phyloP scores from a whole-genome alignment of 148 eudicot species.

The Vaccinium corymbosum region DNA sequence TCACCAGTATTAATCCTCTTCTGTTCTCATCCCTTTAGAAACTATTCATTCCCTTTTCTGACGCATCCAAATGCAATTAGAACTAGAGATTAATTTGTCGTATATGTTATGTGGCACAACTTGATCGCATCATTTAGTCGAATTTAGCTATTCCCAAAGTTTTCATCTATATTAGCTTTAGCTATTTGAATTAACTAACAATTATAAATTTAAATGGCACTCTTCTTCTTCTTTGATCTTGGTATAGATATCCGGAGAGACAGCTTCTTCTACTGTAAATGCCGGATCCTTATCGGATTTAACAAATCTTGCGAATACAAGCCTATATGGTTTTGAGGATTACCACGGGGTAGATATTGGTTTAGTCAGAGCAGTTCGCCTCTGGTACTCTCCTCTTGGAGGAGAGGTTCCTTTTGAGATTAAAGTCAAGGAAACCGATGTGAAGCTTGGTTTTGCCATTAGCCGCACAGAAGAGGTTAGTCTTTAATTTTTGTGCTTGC shows the following conservation, averaged over 20 bases:
- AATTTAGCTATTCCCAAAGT: background rate
- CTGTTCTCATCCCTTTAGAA: background rate
- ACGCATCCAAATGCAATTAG: background rate
- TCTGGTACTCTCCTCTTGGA: constrained; percentile 75
- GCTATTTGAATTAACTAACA: background rate
- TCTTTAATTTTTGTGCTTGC: background rate
- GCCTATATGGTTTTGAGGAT: constrained; percentile 85
- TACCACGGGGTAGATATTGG: constrained; percentile 91
- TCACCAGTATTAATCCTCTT: background rate
- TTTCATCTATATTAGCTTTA: background rate
- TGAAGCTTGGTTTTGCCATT: constrained; percentile 69
- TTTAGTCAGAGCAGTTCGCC: constrained; percentile 73
- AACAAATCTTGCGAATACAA: constrained; percentile 65
- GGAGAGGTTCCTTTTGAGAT: constrained; percentile 59
- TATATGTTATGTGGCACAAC: background rate
- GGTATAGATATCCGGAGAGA: constrained; percentile 74
- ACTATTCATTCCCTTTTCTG: background rate
- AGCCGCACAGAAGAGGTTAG: constrained; percentile 75
- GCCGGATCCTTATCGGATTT: constrained; percentile 71
- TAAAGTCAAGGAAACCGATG: constrained; percentile 51
- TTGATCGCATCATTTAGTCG: background rate
- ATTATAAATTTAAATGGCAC: background rate
- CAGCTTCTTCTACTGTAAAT: constrained; percentile 69
- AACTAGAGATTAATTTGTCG: background rate
- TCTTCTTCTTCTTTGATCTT: background rate